These are phyloP conservation scores for Triglochin maritima DNA, from an alignment of 106 monocot species.

Conservation along the genomic window DNA sequence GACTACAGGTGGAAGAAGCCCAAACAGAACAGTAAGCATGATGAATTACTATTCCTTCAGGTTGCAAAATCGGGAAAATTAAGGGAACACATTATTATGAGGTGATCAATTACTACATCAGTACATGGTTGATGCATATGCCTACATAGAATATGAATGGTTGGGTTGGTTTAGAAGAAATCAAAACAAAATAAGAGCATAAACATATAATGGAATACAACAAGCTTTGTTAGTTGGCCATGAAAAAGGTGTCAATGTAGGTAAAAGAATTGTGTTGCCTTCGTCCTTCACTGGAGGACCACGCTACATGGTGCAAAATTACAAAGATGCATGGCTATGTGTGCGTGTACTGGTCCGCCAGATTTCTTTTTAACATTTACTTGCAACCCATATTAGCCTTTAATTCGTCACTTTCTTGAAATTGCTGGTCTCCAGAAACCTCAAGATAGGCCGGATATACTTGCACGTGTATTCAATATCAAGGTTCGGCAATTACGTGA, in stretches of 20 bases:
- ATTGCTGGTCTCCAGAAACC: not conserved
- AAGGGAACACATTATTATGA: not conserved
- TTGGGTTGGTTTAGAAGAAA: constrained; percentile 2
- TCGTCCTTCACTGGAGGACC: constrained; percentile 8
- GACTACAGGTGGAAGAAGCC: not conserved
- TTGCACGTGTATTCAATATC: constrained; percentile 10
- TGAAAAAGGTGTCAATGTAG: not conserved
- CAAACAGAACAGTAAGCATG: not conserved
- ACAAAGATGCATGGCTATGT: constrained; percentile 28
- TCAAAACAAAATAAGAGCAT: constrained; percentile 4
- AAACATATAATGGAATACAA: constrained; percentile 1
- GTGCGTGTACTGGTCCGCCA: constrained; percentile 3
- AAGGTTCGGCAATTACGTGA: constrained; percentile 9
- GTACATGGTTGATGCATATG: constrained; percentile 22
- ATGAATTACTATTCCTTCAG: constrained; percentile 9
- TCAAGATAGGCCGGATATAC: constrained; percentile 16
- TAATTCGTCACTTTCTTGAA: constrained; percentile 1
- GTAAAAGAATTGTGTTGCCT: constrained; percentile 9
- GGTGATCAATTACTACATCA: constrained; percentile 8
- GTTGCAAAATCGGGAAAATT: constrained; percentile 1
- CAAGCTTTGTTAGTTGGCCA: constrained; percentile 4
- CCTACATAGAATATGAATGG: constrained; percentile 5
- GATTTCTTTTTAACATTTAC: constrained; percentile 23
- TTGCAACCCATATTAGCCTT: constrained; percentile 21
- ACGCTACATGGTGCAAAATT: constrained; percentile 24